Evolutionary conservation across 139 green algal species (phyloP).

Genomic region (Chlamydomonas asymmetrica): DNA sequence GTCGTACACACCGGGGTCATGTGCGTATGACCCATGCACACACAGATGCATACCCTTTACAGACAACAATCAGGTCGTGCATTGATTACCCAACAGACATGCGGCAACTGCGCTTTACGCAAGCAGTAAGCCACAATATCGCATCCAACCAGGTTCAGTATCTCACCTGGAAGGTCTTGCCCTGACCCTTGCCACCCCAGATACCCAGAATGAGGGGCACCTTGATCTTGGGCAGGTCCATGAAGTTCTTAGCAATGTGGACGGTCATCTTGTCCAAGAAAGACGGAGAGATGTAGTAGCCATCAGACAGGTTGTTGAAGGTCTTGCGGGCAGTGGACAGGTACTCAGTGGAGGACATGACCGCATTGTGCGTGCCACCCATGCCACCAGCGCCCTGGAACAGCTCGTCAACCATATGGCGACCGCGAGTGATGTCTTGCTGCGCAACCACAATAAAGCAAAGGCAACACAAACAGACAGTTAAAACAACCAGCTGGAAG

Average conservation of each 20-base stretch:
- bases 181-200: conserved; percentile 99
- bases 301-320: conserved; percentile 92
- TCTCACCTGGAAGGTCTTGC: conserved; percentile 89
- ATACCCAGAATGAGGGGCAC: conserved; percentile 97
- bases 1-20: no score
- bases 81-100: no score
- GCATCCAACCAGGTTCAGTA: no score
- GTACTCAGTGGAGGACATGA: conserved; percentile 91
- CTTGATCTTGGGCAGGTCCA: conserved; percentile 91
- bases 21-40: no score
- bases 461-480: neutral
- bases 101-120: no score
- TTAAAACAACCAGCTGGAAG: neutral
- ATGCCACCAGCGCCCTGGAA: conserved; percentile 81
- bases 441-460: conserved; percentile 39
- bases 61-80: no score
- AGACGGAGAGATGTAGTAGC: conserved; percentile 96
- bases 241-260: conserved; percentile 98
- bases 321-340: conserved; percentile 59
- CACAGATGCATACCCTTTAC: no score
- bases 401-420: conserved; percentile 90
- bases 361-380: conserved; percentile 87
- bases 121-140: no score
- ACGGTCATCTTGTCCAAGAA: conserved; percentile 98
- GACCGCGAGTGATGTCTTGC: conserved; percentile 94